Evolutionary conservation across 257 asterid species (phyloP).

Genomic region (Lavandula angustifolia): DNA sequence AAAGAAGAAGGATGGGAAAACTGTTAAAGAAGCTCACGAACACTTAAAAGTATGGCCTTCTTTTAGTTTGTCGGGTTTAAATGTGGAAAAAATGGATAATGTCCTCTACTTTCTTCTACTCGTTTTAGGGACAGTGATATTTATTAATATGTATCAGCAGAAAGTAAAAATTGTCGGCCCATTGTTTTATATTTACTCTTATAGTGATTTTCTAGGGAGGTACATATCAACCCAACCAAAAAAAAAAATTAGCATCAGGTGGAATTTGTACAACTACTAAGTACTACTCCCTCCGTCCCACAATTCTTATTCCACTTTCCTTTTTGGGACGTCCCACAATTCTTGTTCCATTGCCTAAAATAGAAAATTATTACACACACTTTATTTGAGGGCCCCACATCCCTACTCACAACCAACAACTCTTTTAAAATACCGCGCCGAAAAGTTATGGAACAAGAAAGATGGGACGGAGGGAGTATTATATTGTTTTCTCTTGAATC

Average conservation of each 20-base stretch:
- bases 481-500: conserved; percentile 9
- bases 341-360: too few relatives aligned
- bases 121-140: neutral
- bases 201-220: neutral
- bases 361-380: too few relatives aligned
- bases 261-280: neutral
- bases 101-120: conserved; percentile 7
- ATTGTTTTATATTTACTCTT: neutral
- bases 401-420: too few relatives aligned
- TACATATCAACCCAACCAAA: conserved; percentile 10
- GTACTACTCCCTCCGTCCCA: too few relatives aligned
- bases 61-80: conserved; percentile 12
- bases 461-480: too few relatives aligned
- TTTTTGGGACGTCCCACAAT: too few relatives aligned
- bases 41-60: conserved; percentile 76
- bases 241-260: conserved; percentile 11
- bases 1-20: conserved; percentile 96
- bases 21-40: conserved; percentile 97
- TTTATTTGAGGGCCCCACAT: too few relatives aligned
- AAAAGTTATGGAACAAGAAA: too few relatives aligned
- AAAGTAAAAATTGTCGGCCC: conserved; percentile 7
- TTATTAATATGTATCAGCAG: conserved; percentile 8
- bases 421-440: too few relatives aligned
- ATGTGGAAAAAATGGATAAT: conserved; percentile 10
- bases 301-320: too few relatives aligned